Conservation (phyloP, 768 basidiomycete species). For the Erythrobasidium yunnanense region DNA sequence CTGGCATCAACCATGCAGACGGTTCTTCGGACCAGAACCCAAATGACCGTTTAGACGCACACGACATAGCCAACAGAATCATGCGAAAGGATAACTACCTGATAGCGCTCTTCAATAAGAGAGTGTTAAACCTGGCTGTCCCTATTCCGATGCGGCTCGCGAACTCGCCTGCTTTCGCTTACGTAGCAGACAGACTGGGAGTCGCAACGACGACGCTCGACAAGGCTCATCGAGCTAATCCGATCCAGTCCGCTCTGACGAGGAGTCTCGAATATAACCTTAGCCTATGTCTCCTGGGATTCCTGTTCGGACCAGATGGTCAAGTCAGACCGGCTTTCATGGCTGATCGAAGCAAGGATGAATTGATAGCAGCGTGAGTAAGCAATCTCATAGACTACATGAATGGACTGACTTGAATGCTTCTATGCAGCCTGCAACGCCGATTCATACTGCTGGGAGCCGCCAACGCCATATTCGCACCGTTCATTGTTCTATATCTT, state of each 20-base stretch:
- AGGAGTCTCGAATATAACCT: slow-evolving; percentile 95
- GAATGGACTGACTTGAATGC: neutral
- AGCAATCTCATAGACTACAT: neutral
- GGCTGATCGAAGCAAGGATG: slow-evolving; percentile 65
- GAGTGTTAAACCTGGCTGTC: slow-evolving; percentile 73
- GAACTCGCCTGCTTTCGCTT: neutral
- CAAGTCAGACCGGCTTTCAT: slow-evolving; percentile 82
- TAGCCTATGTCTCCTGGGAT: slow-evolving; percentile 86
- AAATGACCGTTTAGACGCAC: slow-evolving; percentile 68
- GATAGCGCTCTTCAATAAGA: slow-evolving; percentile 95
- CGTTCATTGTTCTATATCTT: slow-evolving; percentile 91
- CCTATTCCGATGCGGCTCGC: slow-evolving; percentile 52
- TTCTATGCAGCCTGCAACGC: slow-evolving; percentile 53
- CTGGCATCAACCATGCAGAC: neutral
- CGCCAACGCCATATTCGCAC: slow-evolving; percentile 85
- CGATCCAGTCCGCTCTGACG: slow-evolving; percentile 48
- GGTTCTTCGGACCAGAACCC: neutral
- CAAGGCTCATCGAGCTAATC: slow-evolving; percentile 42
- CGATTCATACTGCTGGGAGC: slow-evolving; percentile 96
- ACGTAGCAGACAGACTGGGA: neutral
- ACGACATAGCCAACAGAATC: slow-evolving; percentile 95
- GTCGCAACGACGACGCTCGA: slow-evolving; percentile 33
- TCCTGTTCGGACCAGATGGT: slow-evolving; percentile 81
- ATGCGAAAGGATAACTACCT: slow-evolving; percentile 97
- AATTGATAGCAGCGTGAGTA: slow-evolving; percentile 71